Evolutionary conservation across 148 eudicot genomes (phyloP), one percentile per base, ranked within the genome.

Genomic region (Drosera capensis): DNA sequence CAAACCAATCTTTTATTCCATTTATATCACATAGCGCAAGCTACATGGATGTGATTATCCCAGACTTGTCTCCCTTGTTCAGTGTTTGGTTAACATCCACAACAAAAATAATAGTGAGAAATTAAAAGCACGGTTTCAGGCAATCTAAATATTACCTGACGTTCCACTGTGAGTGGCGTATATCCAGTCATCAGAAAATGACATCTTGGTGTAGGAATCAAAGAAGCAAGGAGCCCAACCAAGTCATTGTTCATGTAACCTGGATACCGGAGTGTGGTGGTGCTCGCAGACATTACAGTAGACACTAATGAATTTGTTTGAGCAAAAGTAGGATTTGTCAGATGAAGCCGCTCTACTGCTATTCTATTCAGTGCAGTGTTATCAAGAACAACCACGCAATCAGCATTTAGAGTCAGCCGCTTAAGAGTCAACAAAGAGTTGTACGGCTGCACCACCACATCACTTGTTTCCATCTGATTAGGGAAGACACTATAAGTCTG

Each of bases 191-290:
- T 92, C 18, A 92, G 83, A 59, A 92, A 92, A 72, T 92, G 99
- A 57, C 99, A 92, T 59, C 99, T 79, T 23, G 99, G 99, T 40
- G 99, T 92, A 38, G 99, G 99, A 57, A 92, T 92, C 69, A 92
- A 63, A 55, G 99, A 92, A 60, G 99, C 93, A 59, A 92, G 95
- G 46, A 92, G 94, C 60, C 99, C 99, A 62, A 92, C 99, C 67
- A 92, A 76, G 63, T 92, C 99, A 72, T 92, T 92, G 60, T 92
- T 92, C 99, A 92, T 92, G 58, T 92, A 92, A 49, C 99, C 99
- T 39, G 99, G 99, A 63, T 92, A 92, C 19, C 99, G 85, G 52
- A 92, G 63, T 18, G 99, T 92, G 37, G 99, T 92, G 18, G 99
- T 92, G 77, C 99, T 92, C 28, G 99, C 99, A 14, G 99, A 85